phyloP scores from a whole-genome alignment of 1,284 basidiomycete genomes.

The Papiliotrema terrestris region DNA sequence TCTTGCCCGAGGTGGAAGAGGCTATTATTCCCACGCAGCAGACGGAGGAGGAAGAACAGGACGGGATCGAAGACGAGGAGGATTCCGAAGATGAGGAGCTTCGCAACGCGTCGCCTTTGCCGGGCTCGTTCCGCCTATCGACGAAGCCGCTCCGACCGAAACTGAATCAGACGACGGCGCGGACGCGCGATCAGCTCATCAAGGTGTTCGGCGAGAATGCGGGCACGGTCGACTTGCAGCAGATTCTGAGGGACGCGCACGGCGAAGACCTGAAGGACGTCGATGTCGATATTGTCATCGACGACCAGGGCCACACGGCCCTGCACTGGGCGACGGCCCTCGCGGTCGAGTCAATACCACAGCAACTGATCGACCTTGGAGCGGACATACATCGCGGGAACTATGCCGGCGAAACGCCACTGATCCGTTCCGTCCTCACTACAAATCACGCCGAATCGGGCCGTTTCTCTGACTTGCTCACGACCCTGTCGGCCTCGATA shows the following conservation, averaged over 20 bases:
- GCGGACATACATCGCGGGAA: conserved; percentile 88
- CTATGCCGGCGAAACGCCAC: conserved; percentile 87
- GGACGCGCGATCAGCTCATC: conserved; percentile 35
- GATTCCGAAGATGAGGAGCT: conserved; percentile 32
- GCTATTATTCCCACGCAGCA: conserved; percentile 2
- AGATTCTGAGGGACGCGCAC: conserved; percentile 20
- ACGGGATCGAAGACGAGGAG: conserved; percentile 19
- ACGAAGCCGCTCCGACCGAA: conserved; percentile 63
- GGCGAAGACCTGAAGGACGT: conserved; percentile 35
- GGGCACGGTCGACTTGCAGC: conserved; percentile 23
- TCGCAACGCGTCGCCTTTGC: conserved; percentile 29
- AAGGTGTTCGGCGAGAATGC: conserved; percentile 29
- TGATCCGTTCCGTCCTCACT: conserved; percentile 87
- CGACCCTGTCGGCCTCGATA: conserved; percentile 60
- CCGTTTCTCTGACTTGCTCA: conserved; percentile 69
- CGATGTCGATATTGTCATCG: conserved; percentile 77
- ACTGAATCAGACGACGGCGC: conserved; percentile 53
- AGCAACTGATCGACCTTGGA: conserved; percentile 65
- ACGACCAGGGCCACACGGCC: conserved; percentile 92
- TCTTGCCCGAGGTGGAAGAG: conserved; percentile 10
- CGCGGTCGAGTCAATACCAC: conserved; percentile 64
- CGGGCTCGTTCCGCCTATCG: conserved; percentile 59
- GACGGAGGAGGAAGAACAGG: conserved; percentile 3
- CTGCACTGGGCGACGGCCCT: conserved; percentile 90
- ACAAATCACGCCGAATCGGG: conserved; percentile 77